These are phyloP conservation scores for Conticribra guillardii DNA, from an alignment of 108 stramenopile genomes.

Conservation along the genomic window DNA sequence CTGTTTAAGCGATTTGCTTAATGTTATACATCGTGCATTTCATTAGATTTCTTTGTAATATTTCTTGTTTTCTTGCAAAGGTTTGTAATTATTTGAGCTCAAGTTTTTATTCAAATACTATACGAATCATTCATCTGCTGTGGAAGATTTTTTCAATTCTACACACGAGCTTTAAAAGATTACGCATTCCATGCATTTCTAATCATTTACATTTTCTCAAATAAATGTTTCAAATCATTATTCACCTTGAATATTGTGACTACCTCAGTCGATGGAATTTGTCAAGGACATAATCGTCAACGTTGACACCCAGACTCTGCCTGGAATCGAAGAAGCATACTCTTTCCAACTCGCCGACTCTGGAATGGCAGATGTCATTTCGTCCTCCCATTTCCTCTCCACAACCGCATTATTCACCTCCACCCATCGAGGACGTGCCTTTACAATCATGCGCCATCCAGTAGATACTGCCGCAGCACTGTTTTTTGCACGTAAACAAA, in stretches of 20 bases:
- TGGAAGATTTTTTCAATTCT: not conserved
- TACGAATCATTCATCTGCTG: not conserved
- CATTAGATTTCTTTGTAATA: too few relatives aligned
- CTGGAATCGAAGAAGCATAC: slow-evolving; percentile 18
- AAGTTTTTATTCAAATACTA: too few relatives aligned
- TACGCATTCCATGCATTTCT: not conserved
- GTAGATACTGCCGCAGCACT: slow-evolving; percentile 36
- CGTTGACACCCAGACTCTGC: slow-evolving; percentile 13
- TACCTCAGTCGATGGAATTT: not conserved
- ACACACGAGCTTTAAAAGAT: not conserved
- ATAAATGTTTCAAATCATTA: not conserved
- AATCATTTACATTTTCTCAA: not conserved
- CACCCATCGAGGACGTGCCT: slow-evolving; percentile 33
- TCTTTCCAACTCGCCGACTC: slow-evolving; percentile 20
- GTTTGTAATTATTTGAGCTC: too few relatives aligned
- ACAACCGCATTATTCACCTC: slow-evolving; percentile 30
- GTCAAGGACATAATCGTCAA: slow-evolving; percentile 20
- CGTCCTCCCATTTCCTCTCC: slow-evolving; percentile 22
- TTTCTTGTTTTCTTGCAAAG: too few relatives aligned
- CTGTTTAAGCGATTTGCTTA: too few relatives aligned
- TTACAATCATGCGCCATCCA: slow-evolving; percentile 47
- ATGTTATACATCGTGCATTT: too few relatives aligned
- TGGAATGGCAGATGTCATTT: slow-evolving; percentile 37
- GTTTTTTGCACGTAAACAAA: slow-evolving; percentile 19
- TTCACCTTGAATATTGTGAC: not conserved